phyloP scores from a whole-genome alignment of 2,329 filamentous ascomycete genomes.

The Septoria petroselini region DNA sequence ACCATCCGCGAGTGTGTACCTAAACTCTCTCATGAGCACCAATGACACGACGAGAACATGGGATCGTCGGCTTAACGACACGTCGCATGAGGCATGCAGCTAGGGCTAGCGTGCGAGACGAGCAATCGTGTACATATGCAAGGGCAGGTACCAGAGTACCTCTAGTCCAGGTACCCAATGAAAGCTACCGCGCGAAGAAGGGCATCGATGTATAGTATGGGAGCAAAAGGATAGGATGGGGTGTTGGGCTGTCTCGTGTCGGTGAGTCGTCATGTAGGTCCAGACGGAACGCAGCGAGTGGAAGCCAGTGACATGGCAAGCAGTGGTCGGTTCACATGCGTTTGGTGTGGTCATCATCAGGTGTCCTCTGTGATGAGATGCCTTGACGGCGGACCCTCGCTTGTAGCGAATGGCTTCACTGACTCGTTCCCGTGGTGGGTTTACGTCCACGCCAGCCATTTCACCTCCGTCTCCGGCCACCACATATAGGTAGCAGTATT shows the following conservation, averaged over 20 bases:
- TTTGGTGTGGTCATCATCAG: conserved; percentile 5
- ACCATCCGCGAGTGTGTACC: conserved; percentile 12
- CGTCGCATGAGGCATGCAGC: conserved; percentile 25
- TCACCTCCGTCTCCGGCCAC: background rate
- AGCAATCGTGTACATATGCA: conserved; percentile 26
- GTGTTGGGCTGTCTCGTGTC: background rate
- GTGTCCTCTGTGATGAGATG: too few relatives aligned
- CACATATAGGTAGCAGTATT: background rate
- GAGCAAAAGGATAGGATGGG: background rate
- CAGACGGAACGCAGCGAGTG: too few relatives aligned
- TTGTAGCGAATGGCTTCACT: background rate
- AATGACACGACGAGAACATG: conserved; percentile 11
- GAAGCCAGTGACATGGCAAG: too few relatives aligned
- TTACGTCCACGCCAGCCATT: conserved; percentile 4
- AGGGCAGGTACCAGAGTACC: conserved; percentile 25
- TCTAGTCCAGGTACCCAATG: conserved; percentile 26
- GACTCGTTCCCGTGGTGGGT: conserved; percentile 2
- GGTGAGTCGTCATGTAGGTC: background rate
- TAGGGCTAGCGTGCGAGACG: conserved; percentile 22
- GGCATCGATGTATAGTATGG: conserved; percentile 2
- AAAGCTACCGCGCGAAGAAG: conserved; percentile 13
- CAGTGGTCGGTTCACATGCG: background rate
- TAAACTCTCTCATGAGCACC: conserved; percentile 14
- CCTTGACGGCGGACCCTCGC: background rate
- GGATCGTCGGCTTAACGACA: conserved; percentile 26